Evolutionary conservation across 1,139 yeast genomes (phyloP), one percentile per base, ranked within the genome.

Genomic region (Meyerozyma guilliermondii): DNA sequence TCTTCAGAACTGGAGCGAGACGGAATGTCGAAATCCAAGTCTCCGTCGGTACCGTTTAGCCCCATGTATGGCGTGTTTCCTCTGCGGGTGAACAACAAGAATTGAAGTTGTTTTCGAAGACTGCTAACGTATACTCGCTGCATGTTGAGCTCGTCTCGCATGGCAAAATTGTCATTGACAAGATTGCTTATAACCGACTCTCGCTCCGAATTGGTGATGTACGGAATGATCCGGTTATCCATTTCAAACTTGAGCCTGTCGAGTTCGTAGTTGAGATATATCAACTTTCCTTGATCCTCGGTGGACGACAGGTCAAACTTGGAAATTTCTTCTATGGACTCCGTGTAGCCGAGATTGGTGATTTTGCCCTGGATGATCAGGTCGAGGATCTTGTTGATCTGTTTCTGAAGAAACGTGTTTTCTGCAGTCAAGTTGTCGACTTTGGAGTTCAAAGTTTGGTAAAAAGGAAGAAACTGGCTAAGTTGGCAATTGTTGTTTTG

Each of bases 71-170:
- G 33, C 18, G 22, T 13, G 18, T 14, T 40, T 17, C 41, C 46
- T 28, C 64, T 58, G 43, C 77, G 63, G 16, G 72, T 65, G 47
- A 75, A 67, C 43, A 75, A 47, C 48, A 76, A 58, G 47, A 71
- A 76, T 46, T 76, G 81, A 26, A 77, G 56, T 49, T 77, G 82
- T 47, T 77, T 78, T 35, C 81, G 56, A 29, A 77, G 53, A 44
- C 77, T 71, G 50, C 68, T 71, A 35, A 78, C 60, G 41, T 71
- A 60, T 48, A 71, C 59, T 40, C 80, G 51, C 46, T 76, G 81
- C 40, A 66, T 54, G 46, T 66, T 73, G 51, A 77, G 48, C 45
- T 77, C 81, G 40, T 77, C 81, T 43, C 71, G 65, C 63, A 76
- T 62, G 53, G 68, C 64, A 35, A 66, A 63, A 46, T 64, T 74